These are phyloP conservation scores for Wickerhamomyces sp. DNA, from an alignment of 1,139 yeast genomes.

Conservation along the genomic window DNA sequence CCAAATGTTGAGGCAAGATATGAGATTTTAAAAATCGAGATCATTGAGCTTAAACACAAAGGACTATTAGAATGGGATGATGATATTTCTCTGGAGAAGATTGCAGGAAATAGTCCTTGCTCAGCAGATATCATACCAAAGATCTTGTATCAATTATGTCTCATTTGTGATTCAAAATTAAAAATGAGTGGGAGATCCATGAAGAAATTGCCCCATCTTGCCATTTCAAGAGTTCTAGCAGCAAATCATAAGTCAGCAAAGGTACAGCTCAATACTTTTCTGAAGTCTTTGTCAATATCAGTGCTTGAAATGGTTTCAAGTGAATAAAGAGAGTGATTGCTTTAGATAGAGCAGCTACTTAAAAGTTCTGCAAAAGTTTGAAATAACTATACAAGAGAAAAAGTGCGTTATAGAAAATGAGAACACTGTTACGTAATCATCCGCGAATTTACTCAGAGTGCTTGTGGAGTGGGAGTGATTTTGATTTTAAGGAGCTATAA, in stretches of 20 bases:
- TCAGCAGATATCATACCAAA: background rate
- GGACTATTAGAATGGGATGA: constrained; percentile 12
- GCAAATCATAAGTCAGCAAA: background rate
- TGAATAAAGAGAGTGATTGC: background rate
- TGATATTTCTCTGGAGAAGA: background rate
- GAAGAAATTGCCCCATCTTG: constrained; percentile 4
- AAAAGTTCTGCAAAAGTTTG: too few species aligned
- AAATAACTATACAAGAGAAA: too few species aligned
- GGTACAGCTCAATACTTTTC: background rate
- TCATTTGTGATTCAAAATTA: constrained; percentile 1
- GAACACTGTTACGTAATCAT: too few species aligned
- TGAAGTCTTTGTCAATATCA: background rate
- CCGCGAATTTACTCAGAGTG: too few species aligned
- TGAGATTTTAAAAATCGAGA: constrained; percentile 22
- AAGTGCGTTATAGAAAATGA: too few species aligned
- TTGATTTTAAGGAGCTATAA: constrained; percentile 1
- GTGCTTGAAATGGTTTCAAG: background rate
- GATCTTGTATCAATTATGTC: constrained; percentile 1
- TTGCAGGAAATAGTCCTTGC: too few species aligned
- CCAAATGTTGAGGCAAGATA: constrained; percentile 25
- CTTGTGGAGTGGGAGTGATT: background rate
- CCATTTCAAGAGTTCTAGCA: constrained; percentile 2
- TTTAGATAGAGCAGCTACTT: background rate
- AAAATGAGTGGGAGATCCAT: constrained; percentile 10
- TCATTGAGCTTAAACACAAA: constrained; percentile 18